Evolutionary conservation across 129 eudicot genomes (phyloP), one percentile per base, ranked within the genome.

Genomic region (Erigeron canadensis): DNA sequence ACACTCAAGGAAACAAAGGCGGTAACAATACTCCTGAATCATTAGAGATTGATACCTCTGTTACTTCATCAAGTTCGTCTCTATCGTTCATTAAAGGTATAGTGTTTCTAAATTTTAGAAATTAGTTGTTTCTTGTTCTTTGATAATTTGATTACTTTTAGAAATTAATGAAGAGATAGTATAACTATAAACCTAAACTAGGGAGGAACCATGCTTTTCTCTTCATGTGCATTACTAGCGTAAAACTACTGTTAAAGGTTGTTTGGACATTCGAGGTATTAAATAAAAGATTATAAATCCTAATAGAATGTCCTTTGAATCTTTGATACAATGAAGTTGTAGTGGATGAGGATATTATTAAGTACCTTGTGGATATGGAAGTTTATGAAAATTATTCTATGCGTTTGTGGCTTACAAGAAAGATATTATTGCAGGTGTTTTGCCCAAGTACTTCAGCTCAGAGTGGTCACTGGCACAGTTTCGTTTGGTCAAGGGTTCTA

Each of bases 381-480:
- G 64, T 70, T 48, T 42, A 34, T 43, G 41, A 76, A 58, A 23
- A 22, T 39, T 21, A 21, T 65, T 67, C 57, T 7, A 45, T 63
- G 42, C 19, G 42, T 70, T 56, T 56, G 72, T 72, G 57, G 28
- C 72, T 65, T 40, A 57, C 62, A 59, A 38, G 34, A 7, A 4
- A 6, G 51, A 54, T 44, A 15, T 6, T 47, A 59, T 75, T 79
- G 59, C 87, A 92, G 98, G 98, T 81, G 96, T 86, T 7, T 77
- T 92, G 67, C 98, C 98, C 17, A 92, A 86, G 80, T 92, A 92
- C 82, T 92, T 92, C 83, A 92, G 85, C 80, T 92, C 96, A 11
- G 98, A 89, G 75, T 89, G 98, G 96, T 92, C 98, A 5, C 95
- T 92, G 55, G 98, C 98, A 54, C 96, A 89, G 81, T 93, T 87